phyloP scores from a whole-genome alignment of 352 stramenopile species.

The Pythium guiyangense region DNA sequence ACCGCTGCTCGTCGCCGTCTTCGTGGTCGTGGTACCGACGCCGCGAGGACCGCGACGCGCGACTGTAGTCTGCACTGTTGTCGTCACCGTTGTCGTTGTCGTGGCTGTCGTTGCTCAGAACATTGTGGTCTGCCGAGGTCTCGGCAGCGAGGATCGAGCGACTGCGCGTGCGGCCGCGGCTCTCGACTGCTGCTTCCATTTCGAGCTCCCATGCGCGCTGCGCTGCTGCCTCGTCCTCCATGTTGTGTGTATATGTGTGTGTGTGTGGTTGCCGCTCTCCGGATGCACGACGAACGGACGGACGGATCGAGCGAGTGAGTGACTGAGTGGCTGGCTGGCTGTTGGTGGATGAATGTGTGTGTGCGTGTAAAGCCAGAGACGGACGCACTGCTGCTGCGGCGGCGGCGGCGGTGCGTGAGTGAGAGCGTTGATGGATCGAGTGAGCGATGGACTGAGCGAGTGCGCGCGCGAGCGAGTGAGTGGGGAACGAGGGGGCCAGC shows the following conservation, averaged over 20 bases:
- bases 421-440: too few species aligned
- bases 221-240: constrained; percentile 37
- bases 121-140: neutral
- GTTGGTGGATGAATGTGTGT: neutral
- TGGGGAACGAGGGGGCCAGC: too few species aligned
- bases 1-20: constrained; percentile 6
- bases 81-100: too few species aligned
- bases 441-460: too few species aligned
- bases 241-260: constrained; percentile 7
- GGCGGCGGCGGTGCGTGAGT: too few species aligned
- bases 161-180: constrained; percentile 67
- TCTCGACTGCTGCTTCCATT: constrained; percentile 76
- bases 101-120: neutral
- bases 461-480: too few species aligned
- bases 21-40: constrained; percentile 10
- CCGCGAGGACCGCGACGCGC: neutral
- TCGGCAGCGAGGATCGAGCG: constrained; percentile 63
- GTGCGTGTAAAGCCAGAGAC: too few species aligned
- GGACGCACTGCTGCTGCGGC: too few species aligned
- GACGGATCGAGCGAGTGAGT: too few species aligned
- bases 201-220: constrained; percentile 68
- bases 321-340: neutral
- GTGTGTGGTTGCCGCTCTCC: neutral
- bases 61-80: neutral
- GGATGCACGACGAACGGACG: too few species aligned